A percentile compares a stretch with the other conserved stretches of the same genome.
Evolutionary conservation across 305 asterid species (phyloP).

Genomic region (Solanum aculeatissimum): DNA sequence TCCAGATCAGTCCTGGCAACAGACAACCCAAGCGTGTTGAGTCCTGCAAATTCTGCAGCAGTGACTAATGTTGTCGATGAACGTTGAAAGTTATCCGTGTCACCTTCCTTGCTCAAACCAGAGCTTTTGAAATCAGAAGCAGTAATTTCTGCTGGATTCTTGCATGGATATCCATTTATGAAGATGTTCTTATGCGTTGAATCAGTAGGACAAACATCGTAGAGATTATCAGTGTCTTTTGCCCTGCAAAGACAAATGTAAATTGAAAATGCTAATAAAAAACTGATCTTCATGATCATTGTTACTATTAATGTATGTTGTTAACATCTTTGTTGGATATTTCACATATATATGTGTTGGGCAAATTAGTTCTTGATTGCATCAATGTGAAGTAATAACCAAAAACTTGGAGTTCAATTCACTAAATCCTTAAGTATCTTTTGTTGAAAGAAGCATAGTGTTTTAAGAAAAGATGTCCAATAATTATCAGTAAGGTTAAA

Average conservation of each 20-base stretch:
- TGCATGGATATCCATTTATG: conserved; percentile 67
- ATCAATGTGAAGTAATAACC: conserved; percentile 17
- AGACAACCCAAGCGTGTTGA: conserved; percentile 64
- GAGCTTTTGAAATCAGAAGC: conserved; percentile 62
- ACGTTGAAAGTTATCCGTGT: conserved; percentile 28
- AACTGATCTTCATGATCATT: neutral
- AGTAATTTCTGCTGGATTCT: conserved; percentile 27
- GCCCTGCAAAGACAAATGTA: conserved; percentile 9
- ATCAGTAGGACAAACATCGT: conserved; percentile 50
- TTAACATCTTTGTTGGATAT: neutral
- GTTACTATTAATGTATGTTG: neutral
- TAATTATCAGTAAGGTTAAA: conserved; percentile 22
- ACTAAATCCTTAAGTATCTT: conserved; percentile 35
- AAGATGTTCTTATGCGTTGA: conserved; percentile 11
- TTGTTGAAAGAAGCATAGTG: conserved; percentile 17
- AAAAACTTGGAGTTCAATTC: conserved; percentile 67
- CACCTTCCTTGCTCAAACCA: conserved; percentile 27
- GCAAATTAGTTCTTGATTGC: conserved; percentile 6
- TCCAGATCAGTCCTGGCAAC: conserved; percentile 53
- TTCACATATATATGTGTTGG: neutral
- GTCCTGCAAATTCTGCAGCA: conserved; percentile 60
- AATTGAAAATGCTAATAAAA: conserved; percentile 5
- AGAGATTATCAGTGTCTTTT: conserved; percentile 43
- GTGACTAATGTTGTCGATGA: conserved; percentile 34
- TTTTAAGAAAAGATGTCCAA: conserved; percentile 25